Base-by-base conservation (phyloP, 2,329 filamentous ascomycete genomes). In the Epichloe scottii region DNA sequence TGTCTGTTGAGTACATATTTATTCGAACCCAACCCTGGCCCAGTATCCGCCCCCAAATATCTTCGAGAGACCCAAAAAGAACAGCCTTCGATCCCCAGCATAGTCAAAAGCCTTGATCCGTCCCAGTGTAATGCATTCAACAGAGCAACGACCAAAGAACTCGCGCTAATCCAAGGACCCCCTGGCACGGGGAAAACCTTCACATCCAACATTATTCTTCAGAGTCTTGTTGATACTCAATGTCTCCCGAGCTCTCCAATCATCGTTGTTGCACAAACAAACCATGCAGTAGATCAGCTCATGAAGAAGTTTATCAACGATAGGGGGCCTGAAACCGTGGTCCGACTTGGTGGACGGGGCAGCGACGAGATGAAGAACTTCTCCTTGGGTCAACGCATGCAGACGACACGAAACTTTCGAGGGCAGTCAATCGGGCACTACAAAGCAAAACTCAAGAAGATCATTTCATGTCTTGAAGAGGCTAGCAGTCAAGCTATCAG, bases 211-310 rank as follows among this genome's bases (percentile, higher is more conserved):
- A 70, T 82, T 26, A 84, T 85, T 0, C 64, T 96, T 10, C 56
- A 64, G 14, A 66, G 62, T 33, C 55, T 59, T 3, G 48, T 66
- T 2, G 79, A 78, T 45, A 72, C 84, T 1, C 69, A 64, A 2
- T 59, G 62, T 2, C 71, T 66, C 1, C 51, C 5, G 35, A 40
- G 2, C 49, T 35, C 56, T 2, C 87, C 87, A 0, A 82, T 96
- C 33, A 74, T 95, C 19, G 73, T 95, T 3, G 78, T 89, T 0
- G 89, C 88, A 7, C 89, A 95, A 59, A 96, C 89, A 0, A 96
- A 96, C 53, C 89, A 95, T 65, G 89, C 89, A 0, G 70, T 95
- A 0, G 89, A 96, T 58, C 89, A 95, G 61, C 71, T 96, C 0
- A 71, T 95, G 0, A 68, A 70, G 1, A 79, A 84, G 50, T 73